These are phyloP conservation scores for Aspergillus carbonarius DNA, from an alignment of 2,329 filamentous ascomycete species.

Conservation along the genomic window DNA sequence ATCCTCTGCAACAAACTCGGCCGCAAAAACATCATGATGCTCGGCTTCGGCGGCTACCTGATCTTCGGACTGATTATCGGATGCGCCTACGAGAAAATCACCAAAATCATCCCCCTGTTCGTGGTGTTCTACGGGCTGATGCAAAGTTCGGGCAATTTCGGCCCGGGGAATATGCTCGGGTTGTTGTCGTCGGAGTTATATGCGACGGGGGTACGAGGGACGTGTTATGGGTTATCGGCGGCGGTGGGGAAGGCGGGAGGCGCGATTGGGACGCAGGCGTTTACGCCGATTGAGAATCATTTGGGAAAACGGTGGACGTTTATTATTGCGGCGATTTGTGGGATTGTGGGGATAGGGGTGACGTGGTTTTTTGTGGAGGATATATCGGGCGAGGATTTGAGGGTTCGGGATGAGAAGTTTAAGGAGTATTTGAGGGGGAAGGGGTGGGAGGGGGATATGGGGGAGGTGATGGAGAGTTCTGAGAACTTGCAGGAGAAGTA, in stretches of 20 bases:
- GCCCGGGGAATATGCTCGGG: background rate
- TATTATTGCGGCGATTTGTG: slow-evolving; percentile 3
- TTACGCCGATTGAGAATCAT: background rate
- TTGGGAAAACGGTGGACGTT: slow-evolving; percentile 4
- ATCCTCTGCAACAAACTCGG: slow-evolving; percentile 1
- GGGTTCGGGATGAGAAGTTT: slow-evolving; percentile 2
- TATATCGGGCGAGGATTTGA: background rate
- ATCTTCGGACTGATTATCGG: slow-evolving; percentile 3
- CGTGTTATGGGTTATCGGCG: background rate
- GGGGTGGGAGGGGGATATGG: slow-evolving; percentile 1
- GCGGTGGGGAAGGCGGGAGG: background rate
- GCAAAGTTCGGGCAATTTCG: slow-evolving; percentile 1
- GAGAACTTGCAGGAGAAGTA: background rate
- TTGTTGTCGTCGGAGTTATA: slow-evolving; percentile 1
- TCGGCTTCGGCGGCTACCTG: slow-evolving; percentile 1
- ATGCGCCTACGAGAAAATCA: slow-evolving; percentile 1
- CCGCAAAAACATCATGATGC: slow-evolving; percentile 4
- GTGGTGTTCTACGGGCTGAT: slow-evolving; percentile 5
- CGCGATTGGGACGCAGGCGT: slow-evolving; percentile 4
- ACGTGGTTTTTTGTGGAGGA: slow-evolving; percentile 3
- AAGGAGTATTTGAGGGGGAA: background rate
- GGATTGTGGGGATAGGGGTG: background rate
- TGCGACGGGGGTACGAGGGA: background rate
- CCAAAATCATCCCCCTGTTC: slow-evolving; percentile 3
- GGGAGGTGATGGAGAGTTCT: background rate